phyloP scores from a whole-genome alignment of 305 asterid genomes.

The Euphrasia arctica region DNA sequence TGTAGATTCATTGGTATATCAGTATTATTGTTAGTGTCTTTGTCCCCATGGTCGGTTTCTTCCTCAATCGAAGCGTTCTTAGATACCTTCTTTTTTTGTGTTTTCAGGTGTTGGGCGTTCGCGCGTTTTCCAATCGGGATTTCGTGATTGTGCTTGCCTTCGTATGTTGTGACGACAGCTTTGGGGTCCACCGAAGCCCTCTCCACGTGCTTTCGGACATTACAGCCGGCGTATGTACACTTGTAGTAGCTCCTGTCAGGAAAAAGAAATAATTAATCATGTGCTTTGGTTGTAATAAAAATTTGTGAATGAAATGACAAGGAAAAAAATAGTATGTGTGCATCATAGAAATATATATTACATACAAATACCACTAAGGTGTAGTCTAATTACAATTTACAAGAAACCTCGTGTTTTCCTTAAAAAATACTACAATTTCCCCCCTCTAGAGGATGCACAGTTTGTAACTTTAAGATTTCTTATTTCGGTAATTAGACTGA shows the following conservation, averaged over 20 bases:
- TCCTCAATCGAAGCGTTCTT: conserved; percentile 29
- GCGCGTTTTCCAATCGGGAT: conserved; percentile 50
- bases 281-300: not conserved
- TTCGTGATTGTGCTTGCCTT: conserved; percentile 82
- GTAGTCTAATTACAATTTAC: not conserved
- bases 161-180: conserved; percentile 75
- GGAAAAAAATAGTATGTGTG: not conserved
- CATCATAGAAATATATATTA: not conserved
- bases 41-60: conserved; percentile 39
- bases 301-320: not conserved
- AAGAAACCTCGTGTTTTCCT: not conserved
- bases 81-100: conserved; percentile 30
- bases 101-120: conserved; percentile 27
- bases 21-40: conserved; percentile 22
- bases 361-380: not conserved
- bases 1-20: conserved; percentile 37
- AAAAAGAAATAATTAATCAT: not conserved
- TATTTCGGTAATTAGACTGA: too few relatives aligned
- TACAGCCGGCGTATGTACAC: conserved; percentile 79
- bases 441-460: too few relatives aligned
- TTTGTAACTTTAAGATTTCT: too few relatives aligned
- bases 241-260: conserved; percentile 74
- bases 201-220: conserved; percentile 89
- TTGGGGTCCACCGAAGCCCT: conserved; percentile 82
- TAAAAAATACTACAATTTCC: too few relatives aligned